Conservation (phyloP, 331 rosid species). For the Erythrophleum ivorense region DNA sequence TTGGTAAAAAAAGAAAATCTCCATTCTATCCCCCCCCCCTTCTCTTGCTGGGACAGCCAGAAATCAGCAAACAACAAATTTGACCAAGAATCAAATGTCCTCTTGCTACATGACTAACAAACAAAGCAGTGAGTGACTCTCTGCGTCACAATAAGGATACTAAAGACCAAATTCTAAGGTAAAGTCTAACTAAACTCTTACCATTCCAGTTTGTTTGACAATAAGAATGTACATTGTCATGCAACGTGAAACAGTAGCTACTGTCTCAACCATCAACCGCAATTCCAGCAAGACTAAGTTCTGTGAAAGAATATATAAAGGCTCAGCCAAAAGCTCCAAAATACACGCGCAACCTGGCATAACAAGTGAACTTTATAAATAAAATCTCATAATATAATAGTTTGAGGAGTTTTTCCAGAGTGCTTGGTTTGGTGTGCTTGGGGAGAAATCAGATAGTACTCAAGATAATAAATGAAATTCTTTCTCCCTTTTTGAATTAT, state of each 20-base stretch:
- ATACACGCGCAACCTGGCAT: conserved; percentile 85
- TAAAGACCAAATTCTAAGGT: conserved; percentile 33
- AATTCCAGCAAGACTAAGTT: conserved; percentile 77
- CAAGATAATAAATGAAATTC: background rate
- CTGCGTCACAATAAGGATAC: conserved; percentile 21
- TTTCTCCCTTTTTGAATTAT: background rate
- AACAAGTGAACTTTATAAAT: conserved; percentile 36
- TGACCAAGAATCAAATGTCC: conserved; percentile 17
- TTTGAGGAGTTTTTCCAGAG: background rate
- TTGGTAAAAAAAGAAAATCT: conserved; percentile 16
- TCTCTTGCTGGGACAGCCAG: background rate
- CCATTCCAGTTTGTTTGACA: conserved; percentile 64
- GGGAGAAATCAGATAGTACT: conserved; percentile 8
- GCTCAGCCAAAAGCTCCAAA: conserved; percentile 94
- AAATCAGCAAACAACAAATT: conserved; percentile 18
- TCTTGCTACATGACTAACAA: conserved; percentile 6
- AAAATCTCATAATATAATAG: conserved; percentile 22
- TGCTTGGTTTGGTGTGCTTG: background rate
- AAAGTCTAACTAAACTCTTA: conserved; percentile 45
- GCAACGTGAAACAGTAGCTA: conserved; percentile 85
- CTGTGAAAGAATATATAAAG: conserved; percentile 89
- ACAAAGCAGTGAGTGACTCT: background rate
- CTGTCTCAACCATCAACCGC: conserved; percentile 80
- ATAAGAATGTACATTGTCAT: conserved; percentile 74
- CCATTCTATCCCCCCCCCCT: background rate